phyloP scores from a whole-genome alignment of 2,329 filamentous ascomycete genomes.

The Pyrenochaeta sp. region DNA sequence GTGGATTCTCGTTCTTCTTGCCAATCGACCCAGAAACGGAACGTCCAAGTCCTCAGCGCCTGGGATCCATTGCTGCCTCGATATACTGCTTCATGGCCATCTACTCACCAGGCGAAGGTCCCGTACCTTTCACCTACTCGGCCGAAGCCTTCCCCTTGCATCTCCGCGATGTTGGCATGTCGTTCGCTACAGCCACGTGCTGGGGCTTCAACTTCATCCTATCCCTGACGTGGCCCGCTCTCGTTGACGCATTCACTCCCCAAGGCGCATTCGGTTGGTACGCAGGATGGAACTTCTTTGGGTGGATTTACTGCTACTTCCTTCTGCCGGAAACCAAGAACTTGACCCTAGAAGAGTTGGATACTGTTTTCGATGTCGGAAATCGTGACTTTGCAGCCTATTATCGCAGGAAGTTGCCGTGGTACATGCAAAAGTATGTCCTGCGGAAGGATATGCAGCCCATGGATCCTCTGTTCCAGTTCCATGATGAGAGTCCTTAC shows the following conservation, averaged over 20 bases:
- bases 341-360: slow-evolving; percentile 38
- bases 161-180: slow-evolving; percentile 53
- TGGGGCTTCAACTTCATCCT: slow-evolving; percentile 66
- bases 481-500: slow-evolving; percentile 19
- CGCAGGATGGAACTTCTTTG: slow-evolving; percentile 62
- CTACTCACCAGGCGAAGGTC: slow-evolving; percentile 40
- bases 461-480: slow-evolving; percentile 32
- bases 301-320: slow-evolving; percentile 53
- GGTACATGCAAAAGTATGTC: slow-evolving; percentile 47
- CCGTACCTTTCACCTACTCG: slow-evolving; percentile 46
- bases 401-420: slow-evolving; percentile 42
- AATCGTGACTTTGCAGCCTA: slow-evolving; percentile 32
- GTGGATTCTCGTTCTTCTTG: slow-evolving; percentile 39
- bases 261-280: slow-evolving; percentile 65
- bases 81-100: slow-evolving; percentile 62
- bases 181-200: slow-evolving; percentile 59
- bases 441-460: slow-evolving; percentile 37
- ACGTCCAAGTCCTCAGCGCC: slow-evolving; percentile 24
- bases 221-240: slow-evolving; percentile 61
- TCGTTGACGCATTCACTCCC: slow-evolving; percentile 56
- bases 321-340: slow-evolving; percentile 41
- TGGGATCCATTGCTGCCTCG: slow-evolving; percentile 47
- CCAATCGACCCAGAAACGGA: slow-evolving; percentile 17
- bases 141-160: slow-evolving; percentile 56
- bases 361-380: slow-evolving; percentile 41